phyloP scores from a whole-genome alignment of 371 early-diverging fungal species.

The Gilbertella persicaria region DNA sequence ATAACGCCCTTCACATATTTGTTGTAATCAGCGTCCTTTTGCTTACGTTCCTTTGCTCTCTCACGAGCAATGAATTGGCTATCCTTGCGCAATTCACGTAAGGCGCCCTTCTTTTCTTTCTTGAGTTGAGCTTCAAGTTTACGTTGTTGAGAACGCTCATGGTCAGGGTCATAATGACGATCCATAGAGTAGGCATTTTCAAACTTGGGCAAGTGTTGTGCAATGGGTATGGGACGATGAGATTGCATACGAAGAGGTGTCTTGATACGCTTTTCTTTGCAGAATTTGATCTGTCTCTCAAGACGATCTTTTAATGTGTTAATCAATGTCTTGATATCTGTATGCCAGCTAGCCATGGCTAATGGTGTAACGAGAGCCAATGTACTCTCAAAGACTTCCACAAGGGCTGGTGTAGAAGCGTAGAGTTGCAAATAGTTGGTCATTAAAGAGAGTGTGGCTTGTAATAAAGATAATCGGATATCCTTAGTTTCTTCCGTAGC shows the following conservation, averaged over 20 bases:
- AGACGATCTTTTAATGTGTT: conserved; percentile 42
- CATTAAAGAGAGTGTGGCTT: conserved; percentile 47
- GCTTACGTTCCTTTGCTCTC: conserved; percentile 66
- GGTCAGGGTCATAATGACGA: conserved; percentile 79
- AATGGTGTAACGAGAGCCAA: conserved; percentile 39
- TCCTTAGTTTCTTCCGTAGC: conserved; percentile 22
- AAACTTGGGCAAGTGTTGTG: conserved; percentile 89
- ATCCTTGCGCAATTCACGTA: conserved; percentile 94
- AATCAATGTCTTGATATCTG: conserved; percentile 29
- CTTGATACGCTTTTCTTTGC: conserved; percentile 56
- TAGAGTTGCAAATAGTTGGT: conserved; percentile 57
- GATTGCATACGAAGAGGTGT: conserved; percentile 82
- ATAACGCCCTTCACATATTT: conserved; percentile 87
- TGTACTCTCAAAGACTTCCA: conserved; percentile 61
- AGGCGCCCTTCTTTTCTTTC: conserved; percentile 91
- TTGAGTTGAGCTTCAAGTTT: conserved; percentile 81
- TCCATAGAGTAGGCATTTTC: conserved; percentile 83
- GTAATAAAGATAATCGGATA: conserved; percentile 35
- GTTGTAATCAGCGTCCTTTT: conserved; percentile 82
- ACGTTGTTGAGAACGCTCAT: conserved; percentile 70
- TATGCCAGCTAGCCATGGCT: conserved; percentile 28
- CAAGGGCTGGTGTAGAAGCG: conserved; percentile 57
- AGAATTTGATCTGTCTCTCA: conserved; percentile 56
- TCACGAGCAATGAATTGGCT: conserved; percentile 83
- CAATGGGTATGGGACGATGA: conserved; percentile 88